A percentile compares a stretch with the other conserved stretches of the same genome.
phyloP scores from a whole-genome alignment of 2,329 filamentous ascomycete species.

The Arthrobotrys entomopaga region DNA sequence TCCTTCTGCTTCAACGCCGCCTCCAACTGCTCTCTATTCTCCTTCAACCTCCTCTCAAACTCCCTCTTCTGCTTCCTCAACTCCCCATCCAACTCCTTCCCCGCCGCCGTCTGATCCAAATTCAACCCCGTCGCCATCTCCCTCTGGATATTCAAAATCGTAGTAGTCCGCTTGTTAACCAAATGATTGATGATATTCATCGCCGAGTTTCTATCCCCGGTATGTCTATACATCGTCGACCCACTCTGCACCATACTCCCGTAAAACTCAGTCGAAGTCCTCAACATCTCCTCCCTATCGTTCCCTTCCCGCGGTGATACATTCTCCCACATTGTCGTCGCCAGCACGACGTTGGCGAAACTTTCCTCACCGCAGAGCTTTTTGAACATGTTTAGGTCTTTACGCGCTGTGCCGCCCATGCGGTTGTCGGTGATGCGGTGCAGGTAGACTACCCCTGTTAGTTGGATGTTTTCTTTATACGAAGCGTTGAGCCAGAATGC shows the following conservation, averaged over 20 bases:
- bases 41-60: constrained; percentile 10
- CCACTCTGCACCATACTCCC: constrained; percentile 4
- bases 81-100: constrained; percentile 7
- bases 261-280: constrained; percentile 9
- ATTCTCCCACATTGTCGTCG: constrained; percentile 64
- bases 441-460: constrained; percentile 61
- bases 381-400: constrained; percentile 64
- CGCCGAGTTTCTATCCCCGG: constrained; percentile 8
- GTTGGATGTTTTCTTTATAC: constrained; percentile 57
- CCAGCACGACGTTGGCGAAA: constrained; percentile 62
- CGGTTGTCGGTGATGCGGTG: constrained; percentile 61
- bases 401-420: constrained; percentile 62
- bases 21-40: constrained; percentile 4
- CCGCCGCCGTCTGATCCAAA: constrained; percentile 1
- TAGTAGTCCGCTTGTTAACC: constrained; percentile 13
- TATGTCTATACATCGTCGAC: constrained; percentile 2
- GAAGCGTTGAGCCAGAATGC: constrained; percentile 57
- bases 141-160: constrained; percentile 4
- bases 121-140: constrained; percentile 10
- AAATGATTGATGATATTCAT: constrained; percentile 13
- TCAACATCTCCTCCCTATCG: background rate
- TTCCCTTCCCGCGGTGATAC: background rate
- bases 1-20: constrained; percentile 10
- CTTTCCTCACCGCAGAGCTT: constrained; percentile 63
- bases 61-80: constrained; percentile 10